Evolutionary conservation across 2,329 filamentous ascomycete species (phyloP).

Genomic region (Shiraia sp.): DNA sequence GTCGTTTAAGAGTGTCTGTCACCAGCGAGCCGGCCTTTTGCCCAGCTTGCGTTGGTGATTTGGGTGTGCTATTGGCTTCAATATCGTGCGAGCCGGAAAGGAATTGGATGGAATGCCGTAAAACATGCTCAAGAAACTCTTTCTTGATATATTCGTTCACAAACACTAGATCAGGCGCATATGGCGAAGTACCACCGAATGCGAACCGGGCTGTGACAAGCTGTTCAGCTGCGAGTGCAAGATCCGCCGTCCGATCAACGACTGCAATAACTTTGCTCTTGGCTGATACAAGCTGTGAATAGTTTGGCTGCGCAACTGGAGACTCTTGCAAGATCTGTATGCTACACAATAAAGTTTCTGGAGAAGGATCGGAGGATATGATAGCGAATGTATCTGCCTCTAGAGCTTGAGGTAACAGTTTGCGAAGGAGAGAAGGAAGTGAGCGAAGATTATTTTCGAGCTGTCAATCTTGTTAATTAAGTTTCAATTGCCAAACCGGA

Average conservation of each 20-base stretch:
- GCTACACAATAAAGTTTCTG: conserved; percentile 23
- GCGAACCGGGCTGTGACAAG: conserved; percentile 59
- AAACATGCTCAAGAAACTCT: conserved; percentile 56
- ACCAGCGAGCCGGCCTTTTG: conserved; percentile 14
- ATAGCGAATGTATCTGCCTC: conserved; percentile 56
- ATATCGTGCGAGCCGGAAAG: conserved; percentile 17
- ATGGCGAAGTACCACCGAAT: conserved; percentile 61
- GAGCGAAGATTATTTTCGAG: conserved; percentile 48
- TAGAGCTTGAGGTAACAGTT: conserved; percentile 46
- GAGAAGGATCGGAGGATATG: conserved; percentile 38
- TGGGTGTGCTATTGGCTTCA: conserved; percentile 12
- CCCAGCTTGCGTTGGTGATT: conserved; percentile 1
- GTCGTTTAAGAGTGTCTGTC: conserved; percentile 6
- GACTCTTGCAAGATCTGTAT: conserved; percentile 42
- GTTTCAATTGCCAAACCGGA: too few species aligned
- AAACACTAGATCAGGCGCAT: conserved; percentile 64
- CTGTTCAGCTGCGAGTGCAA: conserved; percentile 57
- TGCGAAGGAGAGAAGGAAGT: conserved; percentile 43
- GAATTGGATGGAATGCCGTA: conserved; percentile 44
- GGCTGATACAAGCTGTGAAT: conserved; percentile 42
- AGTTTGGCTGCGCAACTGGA: conserved; percentile 9
- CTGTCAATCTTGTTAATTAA: conserved; percentile 24
- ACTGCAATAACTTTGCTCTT: conserved; percentile 54
- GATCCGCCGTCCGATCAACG: conserved; percentile 63
- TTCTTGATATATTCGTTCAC: conserved; percentile 67